Evolutionary conservation across 164 flowering plant species (phyloP), one percentile per base, ranked within the genome.

Genomic region (Annona cherimola): DNA sequence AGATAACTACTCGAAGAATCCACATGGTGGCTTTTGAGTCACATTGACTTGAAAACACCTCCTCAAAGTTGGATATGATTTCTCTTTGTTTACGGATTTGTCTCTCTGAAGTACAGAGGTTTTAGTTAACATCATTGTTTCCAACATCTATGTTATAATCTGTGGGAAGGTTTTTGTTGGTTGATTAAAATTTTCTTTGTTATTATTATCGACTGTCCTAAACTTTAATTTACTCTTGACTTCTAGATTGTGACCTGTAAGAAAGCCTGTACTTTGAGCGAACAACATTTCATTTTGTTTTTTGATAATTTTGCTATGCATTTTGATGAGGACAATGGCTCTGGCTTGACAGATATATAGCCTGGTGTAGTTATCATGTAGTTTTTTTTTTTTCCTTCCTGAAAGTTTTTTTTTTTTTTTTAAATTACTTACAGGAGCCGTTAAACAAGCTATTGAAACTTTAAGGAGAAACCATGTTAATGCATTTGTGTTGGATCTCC

Each of bases 401-500:
- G 35, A 43, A 45, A 59, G n/a, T 20, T 12, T 19, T 9, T 45
- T 40, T 41, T 70, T n/a, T n/a, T n/a, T n/a, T n/a, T n/a, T n/a
- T n/a, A n/a, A n/a, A n/a, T n/a, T n/a, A n/a, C 44, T 73, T 85
- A 69, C 68, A 95, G 99, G 85, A 69, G 97, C 98, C 71, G 94
- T 95, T 42, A 92, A 78, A 84, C 92, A 93, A 78, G 99, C 96
- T 20, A 88, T 95, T 76, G 88, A 88, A 71, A 81, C 85, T 70
- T 77, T 95, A 74, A 86, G 90, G 82, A 86, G 83, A 40, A 84
- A 86, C 71, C 84, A 84, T 82, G 97, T 93, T 8, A 86, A 79
- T 77, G 93, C 98, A 65, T 95, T 91, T 77, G 86, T 93, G n/a
- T 80, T 93, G 84, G 99, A 93, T 82, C 99, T 95, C 77, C 94